Base-by-base conservation (phyloP, 78 protist genomes). In the Protostelium mycophagum region DNA sequence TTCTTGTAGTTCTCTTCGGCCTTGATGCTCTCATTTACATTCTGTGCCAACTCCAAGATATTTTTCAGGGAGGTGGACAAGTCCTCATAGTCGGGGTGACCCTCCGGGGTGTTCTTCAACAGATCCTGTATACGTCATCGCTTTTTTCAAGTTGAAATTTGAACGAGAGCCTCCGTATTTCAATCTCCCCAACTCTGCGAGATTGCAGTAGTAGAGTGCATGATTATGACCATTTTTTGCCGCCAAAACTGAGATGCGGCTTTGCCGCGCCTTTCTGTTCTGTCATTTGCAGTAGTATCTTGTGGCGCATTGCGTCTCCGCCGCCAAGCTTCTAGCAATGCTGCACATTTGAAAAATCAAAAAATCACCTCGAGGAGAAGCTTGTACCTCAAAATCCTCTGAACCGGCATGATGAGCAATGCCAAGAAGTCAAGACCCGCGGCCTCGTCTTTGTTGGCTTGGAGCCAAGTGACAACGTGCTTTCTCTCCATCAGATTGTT, bases 1-100 rank as follows among this genome's bases (percentile, higher is more conserved):
- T 92, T 92, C 85, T 92, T 92, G 0, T 85, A 89, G 1, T 92
- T 92, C 88, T 92, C 92, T 89, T 89, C 90, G 35, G 89, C 94
- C 34, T 92, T 37, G 84, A 92, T 92, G 84, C 88, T 37, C 36
- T 92, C 94, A 35, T 92, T 92, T 23, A 92, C 37, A 37, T 89
- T 89, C 37, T 88, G 85, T 0, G 94, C 94, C 0, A 92, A 91
- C 29, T 85, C 86, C 31, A 90, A 34, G 0, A 92, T 88, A 1
- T 51, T 89, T n/a, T 38, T 90, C n/a, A 92, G 63, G 28, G 94
- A 36, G n/a, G 16, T 16, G 16, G 37, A 85, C 37, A 36, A 16
- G n/a, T 85, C n/a, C 86, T 85, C 86, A 36, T 36, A 16, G 16
- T 85, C 36, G 86, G 86, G 86, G 16, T 35, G 36, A 85, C n/a